Evolutionary conservation across 768 basidiomycete species (phyloP), one percentile per base, ranked within the genome.

Genomic region (Daedaleopsis nitida): DNA sequence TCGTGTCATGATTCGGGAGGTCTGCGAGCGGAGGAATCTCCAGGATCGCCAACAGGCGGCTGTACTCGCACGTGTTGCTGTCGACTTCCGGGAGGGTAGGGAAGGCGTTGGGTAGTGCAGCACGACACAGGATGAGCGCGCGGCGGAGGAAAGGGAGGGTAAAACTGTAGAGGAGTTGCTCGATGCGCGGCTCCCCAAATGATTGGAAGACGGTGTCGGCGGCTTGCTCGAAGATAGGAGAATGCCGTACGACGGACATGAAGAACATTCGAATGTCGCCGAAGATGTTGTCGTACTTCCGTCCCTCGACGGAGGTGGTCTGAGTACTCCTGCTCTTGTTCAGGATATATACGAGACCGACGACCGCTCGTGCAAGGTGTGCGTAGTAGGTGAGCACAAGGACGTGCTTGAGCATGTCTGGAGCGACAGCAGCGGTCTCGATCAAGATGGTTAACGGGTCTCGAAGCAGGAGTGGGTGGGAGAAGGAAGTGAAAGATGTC

Each of bases 111-210:
- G 92, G 87, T 45, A 89, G 78, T 43, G 92, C 78, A 0, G 92
- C 84, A 9, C 90, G 87, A 62, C 88, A 91, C 8, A 98, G 81
- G 52, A 98, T 91, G 12, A 93, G 87, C 0, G 89, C 91, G 0
- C 91, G 84, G 17, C 96, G 89, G 11, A 98, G 84, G 80, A 97
- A 98, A 3, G 95, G 96, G 0, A 98, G 80, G 0, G 92, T 94
- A 73, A 96, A 93, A 0, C 86, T 80, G 69, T 96, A 96, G 37
- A 98, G 76, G 48, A 96, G 74, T 72, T 90, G 92, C 69, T 95
- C 89, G 50, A 98, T 89, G 39, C 89, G 81, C 5, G 87, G 87
- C 68, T 94, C 92, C 54, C 94, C 90, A 64, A 94, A 88, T 3
- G 87, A 83, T 45, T 89, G 86, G 55, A 96, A 88, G 1, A 87